Percentiles rank a stretch among this genome's conserved stretches.
phyloP scores from a whole-genome alignment of 108 stramenopile genomes.

The Skeletonema tropicum region DNA sequence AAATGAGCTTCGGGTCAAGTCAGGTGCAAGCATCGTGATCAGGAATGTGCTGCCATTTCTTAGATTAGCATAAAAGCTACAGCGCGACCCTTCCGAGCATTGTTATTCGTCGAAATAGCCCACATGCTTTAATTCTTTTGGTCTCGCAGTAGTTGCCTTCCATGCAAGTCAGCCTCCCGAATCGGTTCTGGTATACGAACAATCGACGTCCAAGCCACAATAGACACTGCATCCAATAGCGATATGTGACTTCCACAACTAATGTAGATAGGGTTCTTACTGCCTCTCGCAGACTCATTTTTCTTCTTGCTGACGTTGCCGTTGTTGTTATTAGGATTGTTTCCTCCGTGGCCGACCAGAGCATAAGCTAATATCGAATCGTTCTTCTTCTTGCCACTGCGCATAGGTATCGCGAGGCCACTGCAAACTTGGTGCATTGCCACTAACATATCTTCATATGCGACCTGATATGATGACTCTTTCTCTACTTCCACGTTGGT shows the following conservation, averaged over 20 bases:
- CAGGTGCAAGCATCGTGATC: too few relatives aligned
- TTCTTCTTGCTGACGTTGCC: slow-evolving; percentile 3
- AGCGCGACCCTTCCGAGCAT: too few relatives aligned
- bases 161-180: slow-evolving; percentile 67
- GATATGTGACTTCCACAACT: slow-evolving; percentile 67
- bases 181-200: slow-evolving; percentile 78
- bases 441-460: slow-evolving; percentile 28
- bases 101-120: too few relatives aligned
- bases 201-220: slow-evolving; percentile 40
- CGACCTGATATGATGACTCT: not conserved
- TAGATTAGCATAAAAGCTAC: too few relatives aligned
- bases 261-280: slow-evolving; percentile 69
- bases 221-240: slow-evolving; percentile 48
- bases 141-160: slow-evolving; percentile 60
- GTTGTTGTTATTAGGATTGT: not conserved
- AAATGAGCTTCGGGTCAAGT: too few relatives aligned
- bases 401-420: slow-evolving; percentile 58
- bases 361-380: slow-evolving; percentile 49
- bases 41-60: too few relatives aligned
- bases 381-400: slow-evolving; percentile 3
- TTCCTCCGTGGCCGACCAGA: slow-evolving; percentile 70
- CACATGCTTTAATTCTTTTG: not conserved
- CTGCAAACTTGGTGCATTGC: slow-evolving; percentile 17
- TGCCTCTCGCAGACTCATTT: slow-evolving; percentile 12
- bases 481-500: not conserved